These are phyloP conservation scores for Colletotrichum australisinense DNA, from an alignment of 2,329 filamentous ascomycete species.

Conservation along the genomic window DNA sequence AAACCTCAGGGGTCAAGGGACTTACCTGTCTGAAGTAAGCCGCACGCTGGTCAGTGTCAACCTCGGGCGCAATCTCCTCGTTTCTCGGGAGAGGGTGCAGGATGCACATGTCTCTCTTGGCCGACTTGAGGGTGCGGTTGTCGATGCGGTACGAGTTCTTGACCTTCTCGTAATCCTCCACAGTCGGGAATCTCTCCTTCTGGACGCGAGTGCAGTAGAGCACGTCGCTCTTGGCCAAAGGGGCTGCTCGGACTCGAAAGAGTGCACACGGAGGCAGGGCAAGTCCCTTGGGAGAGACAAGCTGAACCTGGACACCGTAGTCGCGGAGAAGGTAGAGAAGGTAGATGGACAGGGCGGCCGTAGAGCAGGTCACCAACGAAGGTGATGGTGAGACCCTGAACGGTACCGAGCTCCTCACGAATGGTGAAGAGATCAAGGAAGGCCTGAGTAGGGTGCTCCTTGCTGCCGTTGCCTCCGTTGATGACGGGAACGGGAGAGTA, in stretches of 20 bases:
- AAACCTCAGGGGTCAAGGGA: slow-evolving; percentile 38
- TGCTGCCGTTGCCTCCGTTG: slow-evolving; percentile 95
- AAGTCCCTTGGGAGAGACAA: slow-evolving; percentile 86
- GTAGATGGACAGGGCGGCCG: slow-evolving; percentile 94
- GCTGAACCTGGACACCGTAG: slow-evolving; percentile 94
- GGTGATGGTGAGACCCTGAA: slow-evolving; percentile 94
- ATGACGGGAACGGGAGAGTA: slow-evolving; percentile 93
- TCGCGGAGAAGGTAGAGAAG: slow-evolving; percentile 93
- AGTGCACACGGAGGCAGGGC: too few relatives aligned
- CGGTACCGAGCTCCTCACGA: slow-evolving; percentile 94
- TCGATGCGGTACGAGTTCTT: slow-evolving; percentile 92
- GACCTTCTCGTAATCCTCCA: slow-evolving; percentile 84
- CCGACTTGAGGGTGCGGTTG: slow-evolving; percentile 88
- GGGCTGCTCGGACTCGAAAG: slow-evolving; percentile 80
- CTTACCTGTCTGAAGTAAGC: slow-evolving; percentile 99
- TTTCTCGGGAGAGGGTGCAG: slow-evolving; percentile 97
- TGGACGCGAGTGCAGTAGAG: slow-evolving; percentile 98
- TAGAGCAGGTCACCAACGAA: slow-evolving; percentile 95
- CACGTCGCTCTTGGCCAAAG: slow-evolving; percentile 83
- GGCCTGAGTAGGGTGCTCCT: slow-evolving; percentile 97
- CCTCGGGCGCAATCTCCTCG: slow-evolving; percentile 92
- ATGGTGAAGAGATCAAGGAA: slow-evolving; percentile 99
- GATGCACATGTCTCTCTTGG: slow-evolving; percentile 93
- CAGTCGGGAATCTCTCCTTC: slow-evolving; percentile 91
- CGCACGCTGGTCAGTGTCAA: slow-evolving; percentile 96